phyloP scores from a whole-genome alignment of 306 rosid species.

The Alnus glutinosa region DNA sequence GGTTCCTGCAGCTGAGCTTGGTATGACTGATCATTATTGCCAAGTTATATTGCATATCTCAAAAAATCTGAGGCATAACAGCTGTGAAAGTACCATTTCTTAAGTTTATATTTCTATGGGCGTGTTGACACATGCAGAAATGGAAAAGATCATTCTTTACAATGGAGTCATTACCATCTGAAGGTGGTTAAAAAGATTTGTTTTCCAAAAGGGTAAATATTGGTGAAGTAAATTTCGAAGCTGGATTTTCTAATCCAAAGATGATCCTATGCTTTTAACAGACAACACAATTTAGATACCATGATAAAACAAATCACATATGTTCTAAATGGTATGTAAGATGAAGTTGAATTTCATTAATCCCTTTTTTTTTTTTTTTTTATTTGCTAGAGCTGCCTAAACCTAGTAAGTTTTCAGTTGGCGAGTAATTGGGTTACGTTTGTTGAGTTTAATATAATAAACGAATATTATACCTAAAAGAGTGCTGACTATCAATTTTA shows the following conservation, averaged over 20 bases:
- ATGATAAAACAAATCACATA: background rate
- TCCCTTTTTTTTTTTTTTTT: too few species aligned
- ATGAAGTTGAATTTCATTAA: conserved; percentile 1
- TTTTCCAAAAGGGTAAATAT: background rate
- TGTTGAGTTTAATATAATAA: background rate
- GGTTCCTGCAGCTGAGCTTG: background rate
- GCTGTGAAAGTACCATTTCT: background rate
- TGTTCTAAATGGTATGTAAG: background rate
- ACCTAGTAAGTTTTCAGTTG: background rate
- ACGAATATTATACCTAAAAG: conserved; percentile 24
- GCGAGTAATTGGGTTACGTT: background rate
- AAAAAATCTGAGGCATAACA: background rate
- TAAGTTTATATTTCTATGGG: background rate
- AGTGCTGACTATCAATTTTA: conserved; percentile 15
- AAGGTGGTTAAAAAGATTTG: background rate
- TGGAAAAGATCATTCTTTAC: background rate
- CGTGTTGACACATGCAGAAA: background rate
- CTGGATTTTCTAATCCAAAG: background rate
- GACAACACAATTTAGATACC: background rate
- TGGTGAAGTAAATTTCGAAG: background rate
- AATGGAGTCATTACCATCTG: conserved; percentile 3
- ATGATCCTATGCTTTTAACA: background rate
- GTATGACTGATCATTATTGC: background rate
- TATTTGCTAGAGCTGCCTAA: background rate
- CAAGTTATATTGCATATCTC: background rate